Evolutionary conservation across 345 rosid species (phyloP).

Genomic region (Citrus maxima): DNA sequence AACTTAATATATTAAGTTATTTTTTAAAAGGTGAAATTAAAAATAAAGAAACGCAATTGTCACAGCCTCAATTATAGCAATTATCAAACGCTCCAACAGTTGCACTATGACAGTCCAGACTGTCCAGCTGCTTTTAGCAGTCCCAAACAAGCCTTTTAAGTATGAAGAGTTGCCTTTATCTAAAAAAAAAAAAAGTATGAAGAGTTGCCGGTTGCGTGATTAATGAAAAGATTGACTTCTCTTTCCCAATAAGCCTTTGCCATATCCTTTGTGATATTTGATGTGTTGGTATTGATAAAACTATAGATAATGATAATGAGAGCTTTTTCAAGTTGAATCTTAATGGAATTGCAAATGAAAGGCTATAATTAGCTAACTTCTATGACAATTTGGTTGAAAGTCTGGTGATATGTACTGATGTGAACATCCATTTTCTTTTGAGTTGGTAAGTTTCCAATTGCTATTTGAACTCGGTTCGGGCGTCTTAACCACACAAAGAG

Average conservation of each 20-base stretch:
- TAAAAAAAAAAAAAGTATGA: background rate
- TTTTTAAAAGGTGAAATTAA: too few species aligned
- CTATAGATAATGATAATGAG: background rate
- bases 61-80: too few species aligned
- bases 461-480: background rate
- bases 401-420: background rate
- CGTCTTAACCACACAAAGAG: background rate
- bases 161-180: background rate
- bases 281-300: background rate
- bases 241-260: background rate
- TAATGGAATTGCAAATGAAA: background rate
- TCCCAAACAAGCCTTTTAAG: background rate
- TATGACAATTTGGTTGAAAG: background rate
- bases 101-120: background rate
- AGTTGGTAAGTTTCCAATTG: background rate
- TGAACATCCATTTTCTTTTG: background rate
- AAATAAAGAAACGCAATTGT: too few species aligned
- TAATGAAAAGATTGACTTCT: background rate
- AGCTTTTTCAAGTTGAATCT: background rate
- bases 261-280: background rate
- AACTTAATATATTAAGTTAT: too few species aligned
- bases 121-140: too few species aligned
- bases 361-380: background rate
- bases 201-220: background rate
- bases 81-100: background rate